Percentiles rank a stretch among this genome's conserved stretches.
Evolutionary conservation across 805 yeast species (phyloP).

Genomic region (Kregervanrija fluxuum): DNA sequence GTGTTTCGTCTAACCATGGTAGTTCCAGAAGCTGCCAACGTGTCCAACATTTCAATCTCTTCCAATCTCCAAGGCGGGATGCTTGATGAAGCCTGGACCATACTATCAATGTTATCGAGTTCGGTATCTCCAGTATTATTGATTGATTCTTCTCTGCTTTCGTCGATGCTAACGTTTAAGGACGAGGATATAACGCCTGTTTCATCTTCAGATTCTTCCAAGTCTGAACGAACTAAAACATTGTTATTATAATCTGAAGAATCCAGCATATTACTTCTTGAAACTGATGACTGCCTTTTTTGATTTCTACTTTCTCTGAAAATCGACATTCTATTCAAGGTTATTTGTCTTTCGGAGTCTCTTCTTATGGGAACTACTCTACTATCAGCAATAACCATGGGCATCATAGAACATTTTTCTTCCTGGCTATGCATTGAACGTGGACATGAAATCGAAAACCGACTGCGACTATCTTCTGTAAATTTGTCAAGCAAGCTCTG

Average conservation of each 20-base stretch:
- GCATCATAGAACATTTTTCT: conserved; percentile 16
- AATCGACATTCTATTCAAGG: neutral
- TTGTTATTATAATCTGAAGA: neutral
- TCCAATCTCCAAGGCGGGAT: too few relatives aligned
- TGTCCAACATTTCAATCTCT: too few relatives aligned
- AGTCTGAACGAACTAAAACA: neutral
- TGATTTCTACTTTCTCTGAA: conserved; percentile 2
- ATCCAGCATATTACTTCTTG: neutral
- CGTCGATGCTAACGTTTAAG: conserved; percentile 2
- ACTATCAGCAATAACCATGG: conserved; percentile 16
- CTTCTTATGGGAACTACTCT: conserved; percentile 18
- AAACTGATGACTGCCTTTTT: neutral
- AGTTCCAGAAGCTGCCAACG: too few relatives aligned
- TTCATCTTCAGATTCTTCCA: too few relatives aligned
- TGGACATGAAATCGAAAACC: conserved; percentile 8
- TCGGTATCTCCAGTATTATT: neutral
- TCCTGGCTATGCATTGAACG: conserved; percentile 8
- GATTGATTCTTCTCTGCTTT: neutral
- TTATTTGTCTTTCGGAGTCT: conserved; percentile 7
- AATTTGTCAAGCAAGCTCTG: too few relatives aligned
- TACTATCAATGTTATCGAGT: too few relatives aligned
- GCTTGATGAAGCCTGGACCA: too few relatives aligned
- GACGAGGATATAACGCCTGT: conserved; percentile 6
- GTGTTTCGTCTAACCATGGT: too few relatives aligned
- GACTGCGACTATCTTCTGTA: too few relatives aligned